These are phyloP conservation scores for Plasmodium yoelii DNA, from an alignment of 169 alveolate species.

Conservation along the genomic window DNA sequence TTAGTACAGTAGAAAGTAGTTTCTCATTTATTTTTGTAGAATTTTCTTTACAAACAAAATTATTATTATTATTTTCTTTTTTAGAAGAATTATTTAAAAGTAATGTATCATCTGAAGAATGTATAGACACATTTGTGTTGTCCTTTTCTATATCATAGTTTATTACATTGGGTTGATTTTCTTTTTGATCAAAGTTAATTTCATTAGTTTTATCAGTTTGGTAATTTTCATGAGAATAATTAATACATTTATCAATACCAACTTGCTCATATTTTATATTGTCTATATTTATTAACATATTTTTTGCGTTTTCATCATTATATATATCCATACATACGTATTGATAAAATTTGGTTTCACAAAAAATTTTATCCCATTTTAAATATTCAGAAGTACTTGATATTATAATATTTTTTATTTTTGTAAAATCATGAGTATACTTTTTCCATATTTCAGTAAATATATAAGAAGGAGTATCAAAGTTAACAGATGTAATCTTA, in stretches of 20 bases:
- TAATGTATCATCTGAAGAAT: background rate
- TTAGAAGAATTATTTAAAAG: background rate
- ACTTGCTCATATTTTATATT: background rate
- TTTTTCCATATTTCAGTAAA: slow-evolving; percentile 50
- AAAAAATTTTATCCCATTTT: slow-evolving; percentile 41
- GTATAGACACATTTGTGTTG: background rate
- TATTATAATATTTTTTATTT: slow-evolving; percentile 26
- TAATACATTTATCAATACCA: background rate
- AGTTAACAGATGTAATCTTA: slow-evolving; percentile 19
- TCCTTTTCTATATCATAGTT: background rate
- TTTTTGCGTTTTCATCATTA: slow-evolving; percentile 2
- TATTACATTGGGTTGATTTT: background rate
- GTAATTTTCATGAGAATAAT: background rate
- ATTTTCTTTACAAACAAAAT: background rate
- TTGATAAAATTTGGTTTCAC: slow-evolving; percentile 47
- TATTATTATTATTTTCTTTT: background rate
- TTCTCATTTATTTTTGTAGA: slow-evolving; percentile 13
- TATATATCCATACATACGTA: slow-evolving; percentile 35
- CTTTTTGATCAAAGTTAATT: background rate
- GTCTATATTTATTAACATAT: background rate
- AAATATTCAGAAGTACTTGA: slow-evolving; percentile 52
- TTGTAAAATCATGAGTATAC: slow-evolving; percentile 18
- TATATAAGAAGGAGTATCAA: slow-evolving; percentile 33
- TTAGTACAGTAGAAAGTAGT: slow-evolving; percentile 6
- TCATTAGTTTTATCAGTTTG: background rate